phyloP scores from a whole-genome alignment of 2,329 filamentous ascomycete genomes.

The Colletotrichum karsti region DNA sequence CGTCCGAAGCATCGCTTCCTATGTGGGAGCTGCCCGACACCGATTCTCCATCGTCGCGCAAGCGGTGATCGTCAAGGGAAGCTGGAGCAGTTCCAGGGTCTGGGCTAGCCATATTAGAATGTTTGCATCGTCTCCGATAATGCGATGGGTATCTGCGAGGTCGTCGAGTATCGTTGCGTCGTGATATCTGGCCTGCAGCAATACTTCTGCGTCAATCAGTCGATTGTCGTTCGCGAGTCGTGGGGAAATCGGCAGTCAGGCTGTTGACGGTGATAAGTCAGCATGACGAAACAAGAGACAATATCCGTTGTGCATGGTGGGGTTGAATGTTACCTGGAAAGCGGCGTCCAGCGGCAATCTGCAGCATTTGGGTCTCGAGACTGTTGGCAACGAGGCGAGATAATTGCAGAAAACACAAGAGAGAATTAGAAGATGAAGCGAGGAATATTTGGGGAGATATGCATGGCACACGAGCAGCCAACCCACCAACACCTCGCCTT shows the following conservation, averaged over 20 bases:
- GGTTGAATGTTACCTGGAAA: constrained; percentile 21
- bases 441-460: constrained; percentile 27
- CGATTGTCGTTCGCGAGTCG: constrained; percentile 20
- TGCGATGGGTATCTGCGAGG: not conserved
- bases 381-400: not conserved
- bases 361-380: not conserved
- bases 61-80: constrained; percentile 30
- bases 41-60: constrained; percentile 29
- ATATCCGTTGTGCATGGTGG: constrained; percentile 24
- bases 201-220: constrained; percentile 11
- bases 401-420: not conserved
- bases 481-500: not conserved
- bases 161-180: not conserved
- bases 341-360: not conserved
- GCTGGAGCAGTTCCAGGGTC: constrained; percentile 35
- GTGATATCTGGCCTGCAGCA: not conserved
- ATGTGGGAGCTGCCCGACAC: constrained; percentile 48
- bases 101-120: constrained; percentile 42
- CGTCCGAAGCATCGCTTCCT: constrained; percentile 40
- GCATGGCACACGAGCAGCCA: constrained; percentile 21
- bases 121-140: constrained; percentile 31
- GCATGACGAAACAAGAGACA: constrained; percentile 30
- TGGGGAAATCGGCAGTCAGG: constrained; percentile 18
- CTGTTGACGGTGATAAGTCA: constrained; percentile 26
- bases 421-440: not conserved